Percentiles rank a stretch among this genome's conserved stretches.
phyloP scores from a whole-genome alignment of 2,329 filamentous ascomycete genomes.

The Fusarium dimerum region DNA sequence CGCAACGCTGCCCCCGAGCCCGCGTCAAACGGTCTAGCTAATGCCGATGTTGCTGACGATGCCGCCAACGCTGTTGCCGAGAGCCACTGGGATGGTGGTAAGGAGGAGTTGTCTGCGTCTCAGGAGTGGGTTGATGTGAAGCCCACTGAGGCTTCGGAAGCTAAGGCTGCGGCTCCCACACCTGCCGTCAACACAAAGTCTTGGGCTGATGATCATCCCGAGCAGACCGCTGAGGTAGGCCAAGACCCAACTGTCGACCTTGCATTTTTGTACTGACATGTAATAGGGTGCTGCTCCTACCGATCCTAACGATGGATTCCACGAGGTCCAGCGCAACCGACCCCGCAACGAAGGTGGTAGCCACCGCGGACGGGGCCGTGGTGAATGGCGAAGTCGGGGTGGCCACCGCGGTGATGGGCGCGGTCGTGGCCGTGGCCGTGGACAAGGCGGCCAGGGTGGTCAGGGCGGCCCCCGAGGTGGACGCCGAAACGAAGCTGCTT shows the following conservation, averaged over 20 bases:
- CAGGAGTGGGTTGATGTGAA: conserved; percentile 73
- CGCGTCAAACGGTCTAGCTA: conserved; percentile 44
- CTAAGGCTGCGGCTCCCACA: conserved; percentile 62
- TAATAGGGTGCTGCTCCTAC: conserved; percentile 37
- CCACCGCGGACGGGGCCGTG: conserved; percentile 47
- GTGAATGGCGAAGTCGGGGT: conserved; percentile 53
- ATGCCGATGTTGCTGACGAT: conserved; percentile 52
- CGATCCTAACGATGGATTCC: conserved; percentile 66
- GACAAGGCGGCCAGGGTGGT: conserved; percentile 17
- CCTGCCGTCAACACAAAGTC: conserved; percentile 59
- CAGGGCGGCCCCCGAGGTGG: conserved; percentile 36
- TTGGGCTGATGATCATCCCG: conserved; percentile 81
- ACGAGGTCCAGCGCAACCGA: conserved; percentile 66
- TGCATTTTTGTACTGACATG: conserved; percentile 8
- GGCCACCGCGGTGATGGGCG: conserved; percentile 51
- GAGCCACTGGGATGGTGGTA: conserved; percentile 62
- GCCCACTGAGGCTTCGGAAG: conserved; percentile 72
- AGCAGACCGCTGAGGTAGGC: conserved; percentile 48
- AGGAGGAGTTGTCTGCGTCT: conserved; percentile 46
- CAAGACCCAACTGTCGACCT: not conserved
- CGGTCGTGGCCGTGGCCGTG: conserved; percentile 41
- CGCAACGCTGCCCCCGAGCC: conserved; percentile 45
- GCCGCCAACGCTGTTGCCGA: conserved; percentile 64
- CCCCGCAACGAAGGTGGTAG: conserved; percentile 52
- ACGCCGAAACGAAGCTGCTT: conserved; percentile 44